Evolutionary conservation across 179 eudicot genomes (phyloP).

Genomic region (Spinacia oleracea): DNA sequence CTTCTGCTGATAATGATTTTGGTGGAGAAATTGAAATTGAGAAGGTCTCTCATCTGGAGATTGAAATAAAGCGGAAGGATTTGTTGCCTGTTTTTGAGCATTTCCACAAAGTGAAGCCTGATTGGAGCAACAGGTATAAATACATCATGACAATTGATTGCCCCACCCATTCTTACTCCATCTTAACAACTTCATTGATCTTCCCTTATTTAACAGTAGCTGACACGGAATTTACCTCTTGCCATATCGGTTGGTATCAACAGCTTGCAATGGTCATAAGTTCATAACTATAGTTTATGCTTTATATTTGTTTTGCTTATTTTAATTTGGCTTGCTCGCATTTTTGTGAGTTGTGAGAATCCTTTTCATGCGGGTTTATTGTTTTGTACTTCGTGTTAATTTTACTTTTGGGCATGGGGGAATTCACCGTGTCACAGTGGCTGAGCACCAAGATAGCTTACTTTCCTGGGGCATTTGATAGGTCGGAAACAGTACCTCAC

Average conservation of each 20-base stretch:
- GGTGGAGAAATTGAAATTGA: slow-evolving; percentile 87
- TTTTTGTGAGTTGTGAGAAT: no score
- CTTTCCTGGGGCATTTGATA: no score
- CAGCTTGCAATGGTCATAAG: background rate
- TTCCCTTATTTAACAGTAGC: background rate
- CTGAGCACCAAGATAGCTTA: no score
- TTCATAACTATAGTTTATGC: background rate
- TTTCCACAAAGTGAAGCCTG: slow-evolving; percentile 61
- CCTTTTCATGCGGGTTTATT: no score
- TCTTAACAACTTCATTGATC: background rate
- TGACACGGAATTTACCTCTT: slow-evolving; percentile 1
- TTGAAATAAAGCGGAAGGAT: slow-evolving; percentile 80
- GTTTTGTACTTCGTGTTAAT: no score
- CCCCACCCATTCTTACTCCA: background rate
- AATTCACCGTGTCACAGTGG: no score
- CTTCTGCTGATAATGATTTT: slow-evolving; percentile 26
- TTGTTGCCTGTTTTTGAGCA: slow-evolving; percentile 86
- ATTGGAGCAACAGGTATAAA: slow-evolving; percentile 63
- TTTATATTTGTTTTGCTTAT: no score
- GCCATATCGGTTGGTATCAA: background rate
- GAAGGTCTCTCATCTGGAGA: slow-evolving; percentile 56
- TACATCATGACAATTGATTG: slow-evolving; percentile 9
- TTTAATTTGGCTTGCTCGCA: no score
- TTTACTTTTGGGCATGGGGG: no score
- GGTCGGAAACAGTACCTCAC: no score